phyloP scores from a whole-genome alignment of 2,329 filamentous ascomycete genomes.

The Xylaria arbuscula region DNA sequence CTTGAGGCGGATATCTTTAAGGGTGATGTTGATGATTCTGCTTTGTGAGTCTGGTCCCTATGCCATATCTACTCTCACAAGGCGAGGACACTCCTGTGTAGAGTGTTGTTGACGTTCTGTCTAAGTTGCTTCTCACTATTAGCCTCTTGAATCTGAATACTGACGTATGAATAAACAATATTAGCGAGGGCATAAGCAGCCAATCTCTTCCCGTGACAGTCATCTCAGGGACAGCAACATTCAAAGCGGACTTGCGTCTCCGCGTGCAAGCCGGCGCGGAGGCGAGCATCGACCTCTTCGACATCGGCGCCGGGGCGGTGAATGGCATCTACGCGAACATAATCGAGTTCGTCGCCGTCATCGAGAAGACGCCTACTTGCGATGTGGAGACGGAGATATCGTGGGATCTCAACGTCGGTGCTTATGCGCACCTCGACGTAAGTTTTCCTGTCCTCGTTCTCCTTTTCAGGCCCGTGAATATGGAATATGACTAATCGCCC shows the following conservation, averaged over 20 bases:
- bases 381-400: slow-evolving; percentile 32
- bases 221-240: slow-evolving; percentile 23
- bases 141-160: background rate
- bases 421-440: slow-evolving; percentile 33
- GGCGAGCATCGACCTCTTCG: slow-evolving; percentile 30
- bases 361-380: slow-evolving; percentile 32
- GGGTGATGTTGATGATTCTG: slow-evolving; percentile 34
- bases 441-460: background rate
- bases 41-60: slow-evolving; percentile 20
- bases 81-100: background rate
- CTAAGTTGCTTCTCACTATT: no score
- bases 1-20: slow-evolving; percentile 31
- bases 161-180: background rate
- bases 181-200: slow-evolving; percentile 28
- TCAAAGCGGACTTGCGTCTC: slow-evolving; percentile 34
- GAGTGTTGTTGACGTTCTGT: no score
- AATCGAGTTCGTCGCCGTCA: slow-evolving; percentile 33
- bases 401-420: slow-evolving; percentile 36
- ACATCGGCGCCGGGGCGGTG: slow-evolving; percentile 33
- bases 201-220: slow-evolving; percentile 33
- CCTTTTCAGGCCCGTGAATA: background rate
- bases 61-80: background rate
- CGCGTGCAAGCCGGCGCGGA: slow-evolving; percentile 35
- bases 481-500: background rate
- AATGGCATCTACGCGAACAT: slow-evolving; percentile 35